Conservation (phyloP, 192 early-diverging fungal genomes). For the Thamnidium elegans region DNA sequence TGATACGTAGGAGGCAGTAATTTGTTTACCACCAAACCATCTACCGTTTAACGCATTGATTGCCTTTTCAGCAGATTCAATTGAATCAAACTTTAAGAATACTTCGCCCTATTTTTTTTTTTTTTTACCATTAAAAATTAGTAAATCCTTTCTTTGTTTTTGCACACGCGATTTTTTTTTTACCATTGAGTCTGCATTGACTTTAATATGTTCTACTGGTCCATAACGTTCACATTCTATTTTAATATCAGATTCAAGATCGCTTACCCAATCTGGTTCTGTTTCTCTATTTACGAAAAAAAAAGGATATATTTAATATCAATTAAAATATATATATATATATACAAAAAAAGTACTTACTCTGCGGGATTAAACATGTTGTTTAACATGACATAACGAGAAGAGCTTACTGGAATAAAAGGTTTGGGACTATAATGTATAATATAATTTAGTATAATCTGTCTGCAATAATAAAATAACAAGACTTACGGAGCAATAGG, state of each 20-base stretch:
- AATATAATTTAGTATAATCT: constrained; percentile 4
- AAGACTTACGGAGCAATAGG: constrained; percentile 16
- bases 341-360: constrained; percentile 50
- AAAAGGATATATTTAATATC: neutral
- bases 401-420: constrained; percentile 47
- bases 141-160: no score
- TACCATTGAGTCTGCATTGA: constrained; percentile 63
- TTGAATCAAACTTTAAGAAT: constrained; percentile 77
- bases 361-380: constrained; percentile 88
- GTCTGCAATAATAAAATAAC: neutral
- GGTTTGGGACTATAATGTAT: constrained; percentile 40
- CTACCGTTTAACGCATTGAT: constrained; percentile 72
- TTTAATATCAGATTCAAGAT: constrained; percentile 81
- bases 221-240: constrained; percentile 83
- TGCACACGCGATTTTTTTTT: constrained; percentile 1
- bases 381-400: constrained; percentile 69
- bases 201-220: constrained; percentile 66
- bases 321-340: neutral
- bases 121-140: neutral
- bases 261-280: constrained; percentile 79
- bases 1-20: constrained; percentile 33
- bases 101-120: constrained; percentile 64
- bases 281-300: constrained; percentile 57
- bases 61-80: constrained; percentile 63
- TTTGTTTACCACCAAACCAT: constrained; percentile 87